Conservation (phyloP, 2,329 filamentous ascomycete genomes). For the Nemania sp. region DNA sequence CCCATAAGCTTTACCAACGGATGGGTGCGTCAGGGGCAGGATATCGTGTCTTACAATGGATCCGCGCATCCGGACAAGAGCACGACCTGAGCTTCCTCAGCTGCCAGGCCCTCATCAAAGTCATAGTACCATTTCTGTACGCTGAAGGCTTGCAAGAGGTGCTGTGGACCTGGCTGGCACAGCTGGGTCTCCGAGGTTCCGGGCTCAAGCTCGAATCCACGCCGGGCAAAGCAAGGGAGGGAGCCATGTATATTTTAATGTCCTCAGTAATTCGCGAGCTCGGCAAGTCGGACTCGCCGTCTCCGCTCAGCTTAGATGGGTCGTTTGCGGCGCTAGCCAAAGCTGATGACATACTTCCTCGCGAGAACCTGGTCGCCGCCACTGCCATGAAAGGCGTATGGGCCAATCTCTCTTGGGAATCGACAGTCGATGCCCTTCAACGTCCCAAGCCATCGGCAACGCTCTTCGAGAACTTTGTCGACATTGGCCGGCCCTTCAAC, state of each 20-base stretch:
- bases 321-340: slow-evolving; percentile 54
- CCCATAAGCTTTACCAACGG: slow-evolving; percentile 38
- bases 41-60: slow-evolving; percentile 55
- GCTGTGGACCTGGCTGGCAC: slow-evolving; percentile 57
- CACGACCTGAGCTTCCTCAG: slow-evolving; percentile 50
- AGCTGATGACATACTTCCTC: slow-evolving; percentile 48
- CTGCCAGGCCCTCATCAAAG: slow-evolving; percentile 43
- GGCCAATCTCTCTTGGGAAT: slow-evolving; percentile 53
- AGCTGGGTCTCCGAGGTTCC: slow-evolving; percentile 35
- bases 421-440: slow-evolving; percentile 54
- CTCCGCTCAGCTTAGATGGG: slow-evolving; percentile 49
- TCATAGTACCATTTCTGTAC: slow-evolving; percentile 54
- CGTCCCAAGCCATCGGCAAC: slow-evolving; percentile 49
- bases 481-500: slow-evolving; percentile 47
- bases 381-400: slow-evolving; percentile 48
- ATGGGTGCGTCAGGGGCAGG: slow-evolving; percentile 51
- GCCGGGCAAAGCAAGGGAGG: slow-evolving; percentile 13
- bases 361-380: slow-evolving; percentile 41
- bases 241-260: slow-evolving; percentile 40
- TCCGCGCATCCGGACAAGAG: slow-evolving; percentile 54
- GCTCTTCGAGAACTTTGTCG: slow-evolving; percentile 57
- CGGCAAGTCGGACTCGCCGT: slow-evolving; percentile 33
- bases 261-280: slow-evolving; percentile 48
- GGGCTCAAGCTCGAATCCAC: slow-evolving; percentile 29
- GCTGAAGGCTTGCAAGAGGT: slow-evolving; percentile 56